Evolutionary conservation across 805 yeast genomes (phyloP), one percentile per base, ranked within the genome.

Genomic region (Ogataea siamensis): DNA sequence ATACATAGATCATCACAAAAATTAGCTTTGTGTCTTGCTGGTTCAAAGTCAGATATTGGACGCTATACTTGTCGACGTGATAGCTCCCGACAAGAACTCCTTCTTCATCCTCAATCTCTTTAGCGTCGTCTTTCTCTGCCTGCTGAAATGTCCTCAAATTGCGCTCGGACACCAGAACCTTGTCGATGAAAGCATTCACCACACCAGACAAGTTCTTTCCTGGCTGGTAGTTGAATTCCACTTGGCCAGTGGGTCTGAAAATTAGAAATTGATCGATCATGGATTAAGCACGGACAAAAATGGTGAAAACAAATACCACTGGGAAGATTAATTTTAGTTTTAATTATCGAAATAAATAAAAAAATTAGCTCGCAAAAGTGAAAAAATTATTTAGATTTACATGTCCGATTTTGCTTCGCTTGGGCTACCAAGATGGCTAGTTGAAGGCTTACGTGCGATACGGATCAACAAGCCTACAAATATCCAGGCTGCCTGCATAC

Each of bases 401-500:
- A 53, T 47, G 54, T 37, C 55, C 7, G 29, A 32, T 6, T 59
- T 59, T 27, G 42, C 51, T 20, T 35, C 68, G 7, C 53, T 93
- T 13, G 98, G 97, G 0, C 75, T 87, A 7, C 76, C 96, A 18
- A 78, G 74, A 58, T 89, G 99, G 96, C 78, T 93, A 13, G 70
- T 70, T 20, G 97, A 91, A 49, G 73, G 96, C 0, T 71, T 93
- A 4, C 60, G 64, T 0, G 78, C 94, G 6, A 87, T 93, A 94
- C 80, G 80, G 44, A 93, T 93, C 31, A 67, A 73, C 18, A 70
- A 74, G 5, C 99, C 99, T 2, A 86, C 98, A 0, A 76, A 78
- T 14, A 91, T 93, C 66, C 99, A 93, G 59, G 57, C 67, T 7
- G 86, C 87, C 4, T 87, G 96, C 57, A 91, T 93, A 32, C 98